Evolutionary conservation across 257 asterid genomes (phyloP).

Genomic region (Henckelia pumila): DNA sequence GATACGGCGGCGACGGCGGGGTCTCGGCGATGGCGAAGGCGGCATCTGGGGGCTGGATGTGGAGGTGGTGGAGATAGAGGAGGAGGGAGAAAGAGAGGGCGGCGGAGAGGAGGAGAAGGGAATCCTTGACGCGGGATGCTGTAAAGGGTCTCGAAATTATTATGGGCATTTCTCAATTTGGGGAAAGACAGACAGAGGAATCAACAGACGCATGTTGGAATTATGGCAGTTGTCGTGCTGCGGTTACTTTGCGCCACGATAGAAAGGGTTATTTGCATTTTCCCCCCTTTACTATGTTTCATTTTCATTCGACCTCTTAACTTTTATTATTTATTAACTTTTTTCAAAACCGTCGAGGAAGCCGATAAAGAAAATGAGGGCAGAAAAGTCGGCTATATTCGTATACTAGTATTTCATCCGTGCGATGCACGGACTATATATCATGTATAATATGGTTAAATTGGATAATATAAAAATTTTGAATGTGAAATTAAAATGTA

Average conservation of each 20-base stretch:
- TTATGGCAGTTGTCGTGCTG: no score
- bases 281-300: neutral
- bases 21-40: neutral
- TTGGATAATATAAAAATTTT: no score
- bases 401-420: no score
- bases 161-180: neutral
- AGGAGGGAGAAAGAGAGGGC: neutral
- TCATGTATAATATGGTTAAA: no score
- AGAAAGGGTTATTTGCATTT: neutral
- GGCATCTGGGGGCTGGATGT: neutral
- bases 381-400: no score
- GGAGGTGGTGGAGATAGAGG: neutral
- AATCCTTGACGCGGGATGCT: neutral
- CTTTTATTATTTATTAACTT: no score
- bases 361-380: no score
- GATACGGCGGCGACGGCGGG: neutral
- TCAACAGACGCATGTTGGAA: neutral
- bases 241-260: neutral
- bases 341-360: no score
- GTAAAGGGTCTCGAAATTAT: neutral
- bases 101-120: neutral
- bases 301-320: no score
- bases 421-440: no score
- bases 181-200: neutral
- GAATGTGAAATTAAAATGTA: no score